Evolutionary conservation across 164 flowering plant genomes (phyloP).

Genomic region (Annona cherimola): DNA sequence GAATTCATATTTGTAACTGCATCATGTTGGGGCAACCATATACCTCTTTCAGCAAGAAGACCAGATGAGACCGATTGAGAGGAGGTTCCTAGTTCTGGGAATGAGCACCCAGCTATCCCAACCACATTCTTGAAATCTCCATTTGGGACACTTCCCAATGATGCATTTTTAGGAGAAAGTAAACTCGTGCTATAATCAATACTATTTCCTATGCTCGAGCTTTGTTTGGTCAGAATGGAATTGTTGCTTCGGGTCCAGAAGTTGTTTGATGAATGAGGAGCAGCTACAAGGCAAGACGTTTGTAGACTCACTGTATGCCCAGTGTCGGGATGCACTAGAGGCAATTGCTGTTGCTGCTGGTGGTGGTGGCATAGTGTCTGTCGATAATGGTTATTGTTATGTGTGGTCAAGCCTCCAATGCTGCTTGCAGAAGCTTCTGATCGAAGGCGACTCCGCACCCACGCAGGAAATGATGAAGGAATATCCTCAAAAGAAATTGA

Average conservation of each 20-base stretch:
- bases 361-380: conserved; percentile 39
- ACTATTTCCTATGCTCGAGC: conserved; percentile 28
- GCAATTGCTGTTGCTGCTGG: conserved; percentile 33
- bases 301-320: conserved; percentile 56
- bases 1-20: conserved; percentile 23
- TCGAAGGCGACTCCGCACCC: conserved; percentile 43
- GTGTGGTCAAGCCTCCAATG: conserved; percentile 28
- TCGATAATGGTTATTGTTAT: conserved; percentile 35
- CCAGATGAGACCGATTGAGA: conserved; percentile 39
- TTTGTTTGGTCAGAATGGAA: conserved; percentile 39
- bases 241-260: conserved; percentile 39
- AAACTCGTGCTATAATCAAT: conserved; percentile 32
- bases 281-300: conserved; percentile 67
- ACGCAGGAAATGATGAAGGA: conserved; percentile 39
- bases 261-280: conserved; percentile 40
- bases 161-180: conserved; percentile 35
- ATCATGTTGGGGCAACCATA: conserved; percentile 31
- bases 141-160: conserved; percentile 31
- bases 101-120: conserved; percentile 33
- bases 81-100: conserved; percentile 29
- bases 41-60: conserved; percentile 28
- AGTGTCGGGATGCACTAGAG: conserved; percentile 30
- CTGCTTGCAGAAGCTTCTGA: conserved; percentile 26
- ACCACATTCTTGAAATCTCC: conserved; percentile 27
- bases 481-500: conserved; percentile 34